Base-by-base conservation (phyloP, 148 eudicot species). In the Cornus suecica region DNA sequence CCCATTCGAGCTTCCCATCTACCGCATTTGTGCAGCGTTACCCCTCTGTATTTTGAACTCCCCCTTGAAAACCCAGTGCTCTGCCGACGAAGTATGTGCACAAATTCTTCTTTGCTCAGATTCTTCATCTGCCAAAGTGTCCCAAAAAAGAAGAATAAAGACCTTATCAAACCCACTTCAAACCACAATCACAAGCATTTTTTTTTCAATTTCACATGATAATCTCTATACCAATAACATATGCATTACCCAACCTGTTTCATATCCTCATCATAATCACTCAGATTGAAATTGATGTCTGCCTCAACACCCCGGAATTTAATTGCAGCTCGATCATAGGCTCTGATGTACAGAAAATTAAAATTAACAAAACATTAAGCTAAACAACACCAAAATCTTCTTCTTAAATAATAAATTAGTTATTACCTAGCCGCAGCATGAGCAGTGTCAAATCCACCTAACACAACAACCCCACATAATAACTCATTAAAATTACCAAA, bases 1-100 rank as follows among this genome's bases (percentile, higher is more conserved):
- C 98, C 98, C 97, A 94, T 92, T 68, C 95, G 87, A 79, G 98
- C 98, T 77, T 92, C 98, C 98, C 98, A 94, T 66, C 97, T 84
- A 28, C 95, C 98, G 80, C 98, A 94, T 83, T 94, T 94, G 74
- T 94, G 97, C 71, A 92, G 86, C 1, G 98, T 94, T 11, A 94
- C 97, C 23, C 97, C 98, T 70, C 98, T 87, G 80, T 87, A 94
- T 69, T 94, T 92, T 22, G 98, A 94, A 83, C 91, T 92, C 63
- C 98, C 98, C 74, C 98, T 80, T 0, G 98, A 87, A 82, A 94
- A 94, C 2, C 98, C 98, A 58, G 90, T 92, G 79, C 98, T 92
- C 85, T 92, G 97, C 56, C 98, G 94, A 69, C 98, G 98, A 56
- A 94, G 98, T 80, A 92, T 87, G 81, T 90, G 97, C 66, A 94